Evolutionary conservation across 768 basidiomycete genomes (phyloP).

Genomic region (Fomitopsis pulvina): DNA sequence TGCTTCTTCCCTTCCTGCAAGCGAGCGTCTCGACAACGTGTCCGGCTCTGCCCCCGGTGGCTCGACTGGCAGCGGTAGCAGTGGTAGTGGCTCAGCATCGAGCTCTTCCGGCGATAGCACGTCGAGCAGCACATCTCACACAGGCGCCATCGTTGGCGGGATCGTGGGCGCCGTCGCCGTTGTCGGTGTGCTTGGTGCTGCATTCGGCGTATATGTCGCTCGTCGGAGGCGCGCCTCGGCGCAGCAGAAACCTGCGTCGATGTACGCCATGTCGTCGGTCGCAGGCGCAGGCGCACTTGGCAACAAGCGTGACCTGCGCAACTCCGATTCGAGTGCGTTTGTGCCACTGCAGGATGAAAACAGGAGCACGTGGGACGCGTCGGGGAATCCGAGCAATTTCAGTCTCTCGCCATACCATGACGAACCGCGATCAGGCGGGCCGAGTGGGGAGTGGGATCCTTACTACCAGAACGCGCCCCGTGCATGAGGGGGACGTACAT

Average conservation of each 20-base stretch:
- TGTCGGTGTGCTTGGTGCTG: constrained; percentile 43
- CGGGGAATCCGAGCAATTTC: constrained; percentile 38
- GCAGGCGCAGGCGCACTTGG: constrained; percentile 23
- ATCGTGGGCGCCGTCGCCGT: constrained; percentile 48
- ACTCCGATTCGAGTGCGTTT: constrained; percentile 65
- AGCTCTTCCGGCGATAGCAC: constrained; percentile 5
- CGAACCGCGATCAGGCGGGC: constrained; percentile 16
- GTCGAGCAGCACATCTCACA: constrained; percentile 24
- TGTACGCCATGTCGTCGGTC: constrained; percentile 34
- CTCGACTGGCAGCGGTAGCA: constrained; percentile 7
- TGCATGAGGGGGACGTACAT: constrained; percentile 9
- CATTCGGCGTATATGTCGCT: constrained; percentile 44
- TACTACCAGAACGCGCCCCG: constrained; percentile 25
- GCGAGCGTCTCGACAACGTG: constrained; percentile 33
- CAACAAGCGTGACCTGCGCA: constrained; percentile 25
- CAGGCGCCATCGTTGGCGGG: constrained; percentile 41
- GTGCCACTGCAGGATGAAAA: constrained; percentile 65
- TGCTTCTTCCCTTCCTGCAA: constrained; percentile 43
- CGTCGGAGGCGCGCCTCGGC: constrained; percentile 42
- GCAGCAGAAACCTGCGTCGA: constrained; percentile 22
- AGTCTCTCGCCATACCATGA: constrained; percentile 38
- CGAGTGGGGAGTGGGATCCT: constrained; percentile 31
- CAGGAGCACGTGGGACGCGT: constrained; percentile 41
- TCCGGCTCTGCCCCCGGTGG: constrained; percentile 24
- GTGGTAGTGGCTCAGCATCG: constrained; percentile 10